Evolutionary conservation across 2,329 filamentous ascomycete genomes (phyloP), one percentile per base, ranked within the genome.

Genomic region (Aphanoascus verrucosus): DNA sequence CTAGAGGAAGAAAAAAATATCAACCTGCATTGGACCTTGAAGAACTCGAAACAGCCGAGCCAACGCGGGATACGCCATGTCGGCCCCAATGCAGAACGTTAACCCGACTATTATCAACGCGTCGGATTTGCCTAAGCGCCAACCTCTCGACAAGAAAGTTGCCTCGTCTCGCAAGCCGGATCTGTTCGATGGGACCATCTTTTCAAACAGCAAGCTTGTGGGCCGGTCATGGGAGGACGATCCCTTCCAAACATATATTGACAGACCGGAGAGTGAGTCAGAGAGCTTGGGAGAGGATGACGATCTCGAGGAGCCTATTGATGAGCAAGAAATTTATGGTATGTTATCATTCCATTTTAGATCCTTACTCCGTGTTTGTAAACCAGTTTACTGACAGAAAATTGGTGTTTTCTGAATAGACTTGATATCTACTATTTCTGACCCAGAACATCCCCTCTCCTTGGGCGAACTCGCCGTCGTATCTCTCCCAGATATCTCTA

Each of bases 251-350:
- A 61, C 68, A 20, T 68, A 65, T 46, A 62, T 67, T 46, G 69
- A 70, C 34, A 67, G 17, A 17, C 34, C 20, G 17, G 31, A 37
- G 2, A 48, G 35, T 41, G 45, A 43, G 35, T 48, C 34, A 9
- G 20, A 34, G 12, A 48, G 31, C 35, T 6, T 64, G n/a, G 69
- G 69, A 46, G 73, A 68, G 48, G 73, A 80, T 49, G 80, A 82
- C 55, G 80, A 81, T 47, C 73, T 75, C 1, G 76, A 83, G 35
- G 90, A 97, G 62, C 86, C 86, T 54, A 95, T 98, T 61, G 93
- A 98, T 66, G 88, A 94, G 68, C 93, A 96, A 69, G 93, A 98
- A 71, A 91, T 98, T 41, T 98, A 91, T 67, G 89, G 88, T 93
- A 73, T 42, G 43, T 42, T 12, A 5, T 35, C 28, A 31, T 6